Base-by-base conservation (phyloP, 768 basidiomycete species). In the Boletus subcaerulescens region DNA sequence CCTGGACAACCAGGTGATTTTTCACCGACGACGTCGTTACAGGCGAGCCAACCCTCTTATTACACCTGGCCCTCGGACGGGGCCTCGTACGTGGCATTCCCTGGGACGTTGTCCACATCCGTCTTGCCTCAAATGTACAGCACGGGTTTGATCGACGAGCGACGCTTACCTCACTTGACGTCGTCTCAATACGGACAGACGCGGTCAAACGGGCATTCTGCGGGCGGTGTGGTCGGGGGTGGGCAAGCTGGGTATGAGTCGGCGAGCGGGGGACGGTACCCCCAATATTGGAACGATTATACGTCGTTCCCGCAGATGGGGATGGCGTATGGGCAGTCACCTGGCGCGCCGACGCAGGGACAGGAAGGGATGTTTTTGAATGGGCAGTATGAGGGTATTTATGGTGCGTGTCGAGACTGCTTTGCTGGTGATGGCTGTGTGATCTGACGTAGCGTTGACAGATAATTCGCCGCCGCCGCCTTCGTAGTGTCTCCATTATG, bases 81-180 rank as follows among this genome's bases (percentile, higher is more conserved):
- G 36, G 43, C 60, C 4, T 57, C 65, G 31, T 69, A 72, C 55
- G 69, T 50, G 76, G 77, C 69, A 1, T 71, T 69, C 62, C 65
- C 76, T 22, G 76, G 76, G 7, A 75, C 80, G 42, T 62, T 89
- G 41, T 86, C 88, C 20, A 89, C 88, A 17, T 85, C 86, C 1
- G 86, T 87, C 24, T 77, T 90, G 41, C 86, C 88, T 0, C 87
- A 88, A 58, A 73, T 85, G 61, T 90, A 88, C 65, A 89, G 86
- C 70, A 87, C 87, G 5, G 87, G 87, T 0, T 71, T 89, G 45
- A 76, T 80, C 3, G 84, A 84, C 56, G 80, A 81, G 39, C 74
- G 77, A 36, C 75, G 76, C 11, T 49, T 45, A 17, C 56, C 51
- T 0, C 56, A 56, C 3, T 26, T 60, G 55, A 33, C 60, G n/a